Conservation (phyloP, 31 red algal genomes). For the Endocladia muricata region DNA sequence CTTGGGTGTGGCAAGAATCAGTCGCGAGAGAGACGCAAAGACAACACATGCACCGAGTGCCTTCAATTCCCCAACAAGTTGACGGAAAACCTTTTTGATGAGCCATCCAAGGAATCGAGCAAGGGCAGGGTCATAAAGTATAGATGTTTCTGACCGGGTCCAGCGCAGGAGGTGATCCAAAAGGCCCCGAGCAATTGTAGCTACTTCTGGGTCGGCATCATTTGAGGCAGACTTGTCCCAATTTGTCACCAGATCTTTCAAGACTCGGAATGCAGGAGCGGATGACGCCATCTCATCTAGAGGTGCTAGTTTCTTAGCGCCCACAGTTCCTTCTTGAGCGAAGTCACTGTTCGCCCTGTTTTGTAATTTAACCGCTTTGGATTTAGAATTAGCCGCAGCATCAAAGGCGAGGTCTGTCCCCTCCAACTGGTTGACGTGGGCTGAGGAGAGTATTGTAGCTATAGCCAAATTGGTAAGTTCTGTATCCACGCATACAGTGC, state of each 20-base stretch:
- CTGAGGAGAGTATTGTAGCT: conserved; percentile 73
- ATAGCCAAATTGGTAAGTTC: conserved; percentile 75
- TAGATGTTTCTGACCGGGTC: conserved; percentile 63
- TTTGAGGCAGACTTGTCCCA: conserved; percentile 72
- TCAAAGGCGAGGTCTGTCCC: conserved; percentile 77
- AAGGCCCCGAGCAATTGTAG: conserved; percentile 52
- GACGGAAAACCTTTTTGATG: conserved; percentile 76
- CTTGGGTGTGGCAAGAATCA: conserved; percentile 85
- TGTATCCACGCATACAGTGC: conserved; percentile 83
- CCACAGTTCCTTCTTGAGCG: conserved; percentile 28
- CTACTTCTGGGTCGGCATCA: background rate
- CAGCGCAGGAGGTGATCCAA: conserved; percentile 85
- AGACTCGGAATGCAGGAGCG: conserved; percentile 70
- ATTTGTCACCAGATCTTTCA: conserved; percentile 64
- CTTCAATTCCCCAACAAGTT: conserved; percentile 65
- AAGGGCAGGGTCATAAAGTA: conserved; percentile 72
- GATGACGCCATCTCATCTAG: conserved; percentile 87
- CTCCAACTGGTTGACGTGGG: conserved; percentile 82
- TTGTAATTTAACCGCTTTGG: background rate
- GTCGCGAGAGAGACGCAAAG: conserved; percentile 73
- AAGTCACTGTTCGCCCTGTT: background rate
- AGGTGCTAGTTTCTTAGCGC: conserved; percentile 31
- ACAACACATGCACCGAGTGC: conserved; percentile 75
- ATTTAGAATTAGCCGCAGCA: conserved; percentile 35
- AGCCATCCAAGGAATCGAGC: conserved; percentile 71